Conservation (phyloP, 2,329 filamentous ascomycete species). For the Penicillium sp. region DNA sequence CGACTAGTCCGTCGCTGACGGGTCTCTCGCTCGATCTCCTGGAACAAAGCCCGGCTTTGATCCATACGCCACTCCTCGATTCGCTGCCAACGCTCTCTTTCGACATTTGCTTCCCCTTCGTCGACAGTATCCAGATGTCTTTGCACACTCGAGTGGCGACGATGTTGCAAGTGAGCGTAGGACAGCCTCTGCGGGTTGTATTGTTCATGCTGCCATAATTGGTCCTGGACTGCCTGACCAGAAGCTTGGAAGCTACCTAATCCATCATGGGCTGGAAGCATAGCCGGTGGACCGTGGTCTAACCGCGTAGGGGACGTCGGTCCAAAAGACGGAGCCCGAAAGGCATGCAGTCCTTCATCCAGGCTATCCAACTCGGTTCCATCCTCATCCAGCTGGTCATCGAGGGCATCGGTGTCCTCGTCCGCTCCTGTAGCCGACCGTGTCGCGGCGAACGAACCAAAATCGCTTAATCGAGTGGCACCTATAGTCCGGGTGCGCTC, state of each 20-base stretch:
- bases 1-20: constrained; percentile 57
- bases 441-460: constrained; percentile 72
- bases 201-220: constrained; percentile 85
- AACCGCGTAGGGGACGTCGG: constrained; percentile 45
- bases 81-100: constrained; percentile 74
- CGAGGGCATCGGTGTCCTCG: constrained; percentile 56
- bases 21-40: constrained; percentile 88
- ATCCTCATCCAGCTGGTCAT: constrained; percentile 58
- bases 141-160: constrained; percentile 60
- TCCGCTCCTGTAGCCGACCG: constrained; percentile 52
- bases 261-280: constrained; percentile 91
- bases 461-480: constrained; percentile 74
- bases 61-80: constrained; percentile 93
- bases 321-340: constrained; percentile 64
- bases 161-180: constrained; percentile 43
- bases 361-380: constrained; percentile 86
- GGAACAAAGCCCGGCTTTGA: constrained; percentile 79
- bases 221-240: constrained; percentile 69
- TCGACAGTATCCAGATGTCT: constrained; percentile 58
- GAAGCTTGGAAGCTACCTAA: constrained; percentile 78
- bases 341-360: constrained; percentile 87
- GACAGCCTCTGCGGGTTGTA: constrained; percentile 71
- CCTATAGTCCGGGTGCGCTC: constrained; percentile 67
- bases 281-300: constrained; percentile 62
- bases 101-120: constrained; percentile 60